Conservation (phyloP, 768 basidiomycete genomes). For the Lepiota brunneoincarnata region DNA sequence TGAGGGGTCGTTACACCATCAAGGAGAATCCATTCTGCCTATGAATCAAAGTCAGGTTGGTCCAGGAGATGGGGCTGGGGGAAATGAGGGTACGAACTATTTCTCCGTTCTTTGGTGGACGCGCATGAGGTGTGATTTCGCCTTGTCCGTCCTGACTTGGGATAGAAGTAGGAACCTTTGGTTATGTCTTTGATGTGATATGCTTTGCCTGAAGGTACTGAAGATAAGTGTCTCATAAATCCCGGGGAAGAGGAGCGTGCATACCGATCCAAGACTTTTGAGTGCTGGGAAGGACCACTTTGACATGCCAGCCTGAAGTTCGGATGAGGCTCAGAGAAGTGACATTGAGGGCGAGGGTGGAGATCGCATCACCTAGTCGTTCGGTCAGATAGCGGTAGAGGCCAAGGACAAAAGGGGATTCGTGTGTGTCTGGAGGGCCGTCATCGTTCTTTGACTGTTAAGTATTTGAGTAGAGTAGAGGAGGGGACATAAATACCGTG, state of each 20-base stretch:
- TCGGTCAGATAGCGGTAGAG: constrained; percentile 61
- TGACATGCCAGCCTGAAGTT: constrained; percentile 68
- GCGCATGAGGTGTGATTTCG: constrained; percentile 56
- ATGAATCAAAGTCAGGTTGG: background rate
- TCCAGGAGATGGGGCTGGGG: background rate
- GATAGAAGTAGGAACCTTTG: constrained; percentile 75
- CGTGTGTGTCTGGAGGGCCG: constrained; percentile 63
- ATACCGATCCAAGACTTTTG: constrained; percentile 90
- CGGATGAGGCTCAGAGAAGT: constrained; percentile 41
- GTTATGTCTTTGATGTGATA: constrained; percentile 76
- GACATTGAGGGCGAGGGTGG: constrained; percentile 11
- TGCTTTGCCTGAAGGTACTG: constrained; percentile 57
- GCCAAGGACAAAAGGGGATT: constrained; percentile 76
- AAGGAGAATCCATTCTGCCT: constrained; percentile 88
- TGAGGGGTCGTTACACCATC: constrained; percentile 70
- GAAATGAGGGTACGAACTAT: constrained; percentile 39
- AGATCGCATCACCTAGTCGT: constrained; percentile 56
- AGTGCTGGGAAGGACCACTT: constrained; percentile 74
- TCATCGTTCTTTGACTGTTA: constrained; percentile 68
- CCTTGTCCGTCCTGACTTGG: constrained; percentile 66
- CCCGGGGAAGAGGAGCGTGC: constrained; percentile 14
- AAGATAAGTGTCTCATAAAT: background rate
- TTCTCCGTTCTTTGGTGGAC: constrained; percentile 75
- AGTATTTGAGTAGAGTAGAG: constrained; percentile 1
- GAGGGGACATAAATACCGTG: constrained; percentile 30